phyloP scores from a whole-genome alignment of 208 protist genomes.

The Trypanosoma cruzi region DNA sequence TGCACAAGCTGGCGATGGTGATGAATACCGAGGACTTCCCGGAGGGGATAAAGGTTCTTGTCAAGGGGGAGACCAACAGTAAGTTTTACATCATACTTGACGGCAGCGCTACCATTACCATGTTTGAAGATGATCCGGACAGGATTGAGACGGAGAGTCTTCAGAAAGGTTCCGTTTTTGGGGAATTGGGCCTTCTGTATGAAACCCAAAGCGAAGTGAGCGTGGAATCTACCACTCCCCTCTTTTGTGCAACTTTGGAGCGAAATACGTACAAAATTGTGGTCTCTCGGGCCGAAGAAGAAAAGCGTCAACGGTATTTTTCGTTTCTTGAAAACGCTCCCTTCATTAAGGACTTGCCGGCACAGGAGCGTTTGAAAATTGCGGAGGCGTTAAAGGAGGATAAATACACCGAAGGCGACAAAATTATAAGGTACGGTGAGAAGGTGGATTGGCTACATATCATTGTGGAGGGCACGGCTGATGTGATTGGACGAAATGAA shows the following conservation, averaged over 20 bases:
- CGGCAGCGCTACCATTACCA: conserved; percentile 48
- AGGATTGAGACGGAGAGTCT: conserved; percentile 22
- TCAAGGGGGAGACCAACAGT: conserved; percentile 41
- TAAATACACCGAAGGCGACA: conserved; percentile 48
- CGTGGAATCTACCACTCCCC: conserved; percentile 32
- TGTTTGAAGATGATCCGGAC: conserved; percentile 15
- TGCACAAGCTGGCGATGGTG: conserved; percentile 53
- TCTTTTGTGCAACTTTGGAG: conserved; percentile 63
- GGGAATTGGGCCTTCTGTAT: conserved; percentile 69
- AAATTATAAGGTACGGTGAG: conserved; percentile 55
- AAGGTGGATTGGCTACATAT: conserved; percentile 71
- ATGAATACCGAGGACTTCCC: conserved; percentile 55
- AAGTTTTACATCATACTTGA: conserved; percentile 69
- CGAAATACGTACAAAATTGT: conserved; percentile 76
- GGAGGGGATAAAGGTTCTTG: conserved; percentile 33
- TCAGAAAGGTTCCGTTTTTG: conserved; percentile 43
- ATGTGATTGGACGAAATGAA: conserved; percentile 42
- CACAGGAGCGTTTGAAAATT: conserved; percentile 41
- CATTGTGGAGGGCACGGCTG: conserved; percentile 62
- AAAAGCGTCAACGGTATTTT: conserved; percentile 53
- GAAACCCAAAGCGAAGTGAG: conserved; percentile 33
- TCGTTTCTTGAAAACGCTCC: conserved; percentile 51
- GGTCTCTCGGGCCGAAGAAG: conserved; percentile 51
- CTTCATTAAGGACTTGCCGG: conserved; percentile 35
- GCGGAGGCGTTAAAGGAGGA: conserved; percentile 65